Conservation (phyloP, 2,329 filamentous ascomycete genomes). For the Huntiella omanensis region DNA sequence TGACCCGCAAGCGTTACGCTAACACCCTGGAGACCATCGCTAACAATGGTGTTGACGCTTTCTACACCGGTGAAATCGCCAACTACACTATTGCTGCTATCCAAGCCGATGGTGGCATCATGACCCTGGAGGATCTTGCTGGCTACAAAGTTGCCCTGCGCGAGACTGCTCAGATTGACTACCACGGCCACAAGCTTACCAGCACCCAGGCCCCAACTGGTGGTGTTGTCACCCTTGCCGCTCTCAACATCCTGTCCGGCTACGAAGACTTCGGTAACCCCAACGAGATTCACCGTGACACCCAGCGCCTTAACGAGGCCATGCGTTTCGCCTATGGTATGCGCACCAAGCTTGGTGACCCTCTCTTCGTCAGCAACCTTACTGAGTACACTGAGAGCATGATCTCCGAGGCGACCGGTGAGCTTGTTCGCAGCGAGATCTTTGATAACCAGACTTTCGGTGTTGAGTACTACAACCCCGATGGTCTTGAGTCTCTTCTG, state of each 20-base stretch:
- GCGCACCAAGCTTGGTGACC: constrained; percentile 58
- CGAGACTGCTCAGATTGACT: constrained; percentile 39
- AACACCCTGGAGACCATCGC: constrained; percentile 55
- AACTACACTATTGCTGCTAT: constrained; percentile 53
- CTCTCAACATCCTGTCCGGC: constrained; percentile 55
- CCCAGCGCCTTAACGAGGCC: constrained; percentile 66
- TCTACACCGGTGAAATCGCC: constrained; percentile 57
- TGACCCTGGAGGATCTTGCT: constrained; percentile 58
- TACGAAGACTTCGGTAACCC: constrained; percentile 45
- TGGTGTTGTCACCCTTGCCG: constrained; percentile 52
- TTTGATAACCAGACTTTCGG: constrained; percentile 22
- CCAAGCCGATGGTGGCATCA: constrained; percentile 55
- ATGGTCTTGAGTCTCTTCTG: constrained; percentile 26
- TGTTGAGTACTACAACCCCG: constrained; percentile 26
- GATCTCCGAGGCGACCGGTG: constrained; percentile 43
- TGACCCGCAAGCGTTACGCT: constrained; percentile 57
- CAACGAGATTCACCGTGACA: constrained; percentile 37
- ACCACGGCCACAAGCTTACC: constrained; percentile 52
- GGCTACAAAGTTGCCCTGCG: constrained; percentile 53
- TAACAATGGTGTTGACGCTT: constrained; percentile 43
- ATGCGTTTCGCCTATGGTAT: constrained; percentile 66
- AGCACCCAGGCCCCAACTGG: constrained; percentile 52
- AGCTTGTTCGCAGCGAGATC: constrained; percentile 30
- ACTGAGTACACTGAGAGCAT: constrained; percentile 42
- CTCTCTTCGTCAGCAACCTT: constrained; percentile 43